phyloP scores from a whole-genome alignment of 2,329 filamentous ascomycete species.

The Fusarium armeniacum region DNA sequence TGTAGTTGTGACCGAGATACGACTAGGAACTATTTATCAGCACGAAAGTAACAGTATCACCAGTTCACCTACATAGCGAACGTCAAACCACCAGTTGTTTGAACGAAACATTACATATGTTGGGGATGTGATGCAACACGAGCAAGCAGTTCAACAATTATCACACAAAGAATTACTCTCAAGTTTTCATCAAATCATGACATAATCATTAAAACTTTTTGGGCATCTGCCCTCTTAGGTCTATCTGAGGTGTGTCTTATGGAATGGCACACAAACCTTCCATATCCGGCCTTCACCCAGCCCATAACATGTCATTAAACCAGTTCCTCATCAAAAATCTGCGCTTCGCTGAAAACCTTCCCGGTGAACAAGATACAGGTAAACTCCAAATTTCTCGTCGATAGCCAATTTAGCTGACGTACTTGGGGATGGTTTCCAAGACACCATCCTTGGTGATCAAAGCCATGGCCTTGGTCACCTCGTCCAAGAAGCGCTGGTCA shows the following conservation, averaged over 20 bases:
- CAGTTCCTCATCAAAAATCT: conserved; percentile 10
- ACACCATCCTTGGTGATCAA: conserved; percentile 63
- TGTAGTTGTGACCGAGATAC: too few species aligned
- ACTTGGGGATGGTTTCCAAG: conserved; percentile 65
- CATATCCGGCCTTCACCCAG: conserved; percentile 5
- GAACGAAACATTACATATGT: background rate
- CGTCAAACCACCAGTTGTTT: background rate
- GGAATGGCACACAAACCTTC: background rate
- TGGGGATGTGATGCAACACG: too few species aligned
- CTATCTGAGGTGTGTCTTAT: conserved; percentile 30
- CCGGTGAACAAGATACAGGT: conserved; percentile 9
- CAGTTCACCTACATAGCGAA: too few species aligned
- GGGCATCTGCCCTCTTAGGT: conserved; percentile 24
- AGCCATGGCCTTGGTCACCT: conserved; percentile 63
- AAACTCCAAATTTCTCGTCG: background rate
- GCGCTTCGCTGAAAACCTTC: conserved; percentile 30
- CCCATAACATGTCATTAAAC: conserved; percentile 33
- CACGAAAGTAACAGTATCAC: background rate
- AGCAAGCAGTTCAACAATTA: background rate
- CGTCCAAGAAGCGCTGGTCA: conserved; percentile 63
- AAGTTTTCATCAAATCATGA: conserved; percentile 27
- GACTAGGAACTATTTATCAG: too few species aligned
- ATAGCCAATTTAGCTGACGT: conserved; percentile 52
- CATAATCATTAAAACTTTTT: conserved; percentile 41
- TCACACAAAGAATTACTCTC: background rate